Evolutionary conservation across 768 basidiomycete species (phyloP).

Genomic region (Tulasnella sp.): DNA sequence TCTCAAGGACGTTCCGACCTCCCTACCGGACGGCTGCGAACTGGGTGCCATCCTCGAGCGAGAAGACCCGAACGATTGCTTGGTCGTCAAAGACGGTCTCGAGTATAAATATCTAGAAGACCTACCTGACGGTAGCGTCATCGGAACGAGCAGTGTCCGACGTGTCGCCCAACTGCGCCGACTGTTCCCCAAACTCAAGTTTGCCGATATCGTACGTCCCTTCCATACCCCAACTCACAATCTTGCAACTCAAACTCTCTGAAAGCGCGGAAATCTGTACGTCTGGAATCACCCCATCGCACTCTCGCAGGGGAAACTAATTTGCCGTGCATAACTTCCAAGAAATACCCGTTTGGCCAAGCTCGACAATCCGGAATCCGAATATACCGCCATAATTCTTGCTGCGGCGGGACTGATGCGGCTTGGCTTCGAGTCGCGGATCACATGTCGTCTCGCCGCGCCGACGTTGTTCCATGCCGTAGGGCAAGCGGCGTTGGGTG

Average conservation of each 20-base stretch:
- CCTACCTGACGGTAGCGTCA: constrained; percentile 71
- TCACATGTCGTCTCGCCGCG: constrained; percentile 58
- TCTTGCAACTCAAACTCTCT: neutral
- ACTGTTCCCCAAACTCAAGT: constrained; percentile 59
- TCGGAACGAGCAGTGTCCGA: constrained; percentile 93
- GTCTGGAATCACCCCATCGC: constrained; percentile 28
- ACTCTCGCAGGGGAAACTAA: neutral
- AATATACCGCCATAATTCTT: constrained; percentile 79
- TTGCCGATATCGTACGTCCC: constrained; percentile 73
- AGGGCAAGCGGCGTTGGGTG: constrained; percentile 82
- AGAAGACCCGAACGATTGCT: constrained; percentile 77
- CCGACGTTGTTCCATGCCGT: constrained; percentile 80
- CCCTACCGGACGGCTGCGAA: constrained; percentile 69
- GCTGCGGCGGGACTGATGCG: constrained; percentile 88
- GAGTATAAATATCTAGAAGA: constrained; percentile 65
- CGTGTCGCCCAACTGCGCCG: constrained; percentile 81
- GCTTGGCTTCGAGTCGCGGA: constrained; percentile 57
- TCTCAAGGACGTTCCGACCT: constrained; percentile 88
- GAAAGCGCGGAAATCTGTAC: constrained; percentile 76
- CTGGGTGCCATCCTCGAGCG: constrained; percentile 76
- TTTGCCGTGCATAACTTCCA: constrained; percentile 13
- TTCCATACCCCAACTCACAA: neutral
- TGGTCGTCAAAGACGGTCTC: constrained; percentile 70
- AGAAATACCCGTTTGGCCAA: constrained; percentile 87
- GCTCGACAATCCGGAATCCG: constrained; percentile 69